A percentile compares a stretch with the other conserved stretches of the same genome.
These are phyloP conservation scores for Vitis hybrid DNA, from an alignment of 177 flowering plant species.

Conservation along the genomic window DNA sequence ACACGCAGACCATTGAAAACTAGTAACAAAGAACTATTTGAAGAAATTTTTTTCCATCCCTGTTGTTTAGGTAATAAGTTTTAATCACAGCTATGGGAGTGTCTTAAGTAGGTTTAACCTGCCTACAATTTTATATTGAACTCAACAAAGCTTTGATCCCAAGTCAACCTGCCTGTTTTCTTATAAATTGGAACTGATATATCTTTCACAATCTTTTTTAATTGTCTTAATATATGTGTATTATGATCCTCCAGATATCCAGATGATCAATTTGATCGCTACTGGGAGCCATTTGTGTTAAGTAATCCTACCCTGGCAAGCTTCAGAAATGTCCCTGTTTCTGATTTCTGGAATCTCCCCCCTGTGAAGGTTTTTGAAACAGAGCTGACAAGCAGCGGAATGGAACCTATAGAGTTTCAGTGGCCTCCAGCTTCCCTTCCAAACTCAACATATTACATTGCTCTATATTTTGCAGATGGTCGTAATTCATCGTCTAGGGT, in stretches of 20 bases:
- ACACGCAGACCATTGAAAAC: no score
- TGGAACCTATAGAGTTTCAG: constrained; percentile 43
- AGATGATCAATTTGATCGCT: constrained; percentile 85
- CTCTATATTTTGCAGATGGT: constrained; percentile 74
- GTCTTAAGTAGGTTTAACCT: no score
- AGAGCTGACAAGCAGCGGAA: constrained; percentile 29
- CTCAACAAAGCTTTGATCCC: no score
- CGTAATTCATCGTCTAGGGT: constrained; percentile 25
- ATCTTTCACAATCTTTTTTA: neutral
- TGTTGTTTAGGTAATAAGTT: no score
- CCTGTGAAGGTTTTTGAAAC: constrained; percentile 72
- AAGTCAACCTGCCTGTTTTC: no score
- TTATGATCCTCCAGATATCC: constrained; percentile 61
- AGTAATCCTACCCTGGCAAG: constrained; percentile 24
- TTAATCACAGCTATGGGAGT: no score
- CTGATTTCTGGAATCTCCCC: constrained; percentile 87
- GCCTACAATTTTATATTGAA: no score
- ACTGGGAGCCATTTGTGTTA: constrained; percentile 68
- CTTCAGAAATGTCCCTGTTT: constrained; percentile 42
- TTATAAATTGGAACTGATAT: neutral
- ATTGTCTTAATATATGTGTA: neutral
- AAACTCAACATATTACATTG: constrained; percentile 61
- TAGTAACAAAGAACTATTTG: no score
- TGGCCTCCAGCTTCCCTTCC: constrained; percentile 77
- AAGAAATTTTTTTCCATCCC: no score